Percentiles rank a stretch among this genome's conserved stretches.
These are phyloP conservation scores for Gymnopilus dilepis DNA, from an alignment of 768 basidiomycete genomes.

Conservation along the genomic window DNA sequence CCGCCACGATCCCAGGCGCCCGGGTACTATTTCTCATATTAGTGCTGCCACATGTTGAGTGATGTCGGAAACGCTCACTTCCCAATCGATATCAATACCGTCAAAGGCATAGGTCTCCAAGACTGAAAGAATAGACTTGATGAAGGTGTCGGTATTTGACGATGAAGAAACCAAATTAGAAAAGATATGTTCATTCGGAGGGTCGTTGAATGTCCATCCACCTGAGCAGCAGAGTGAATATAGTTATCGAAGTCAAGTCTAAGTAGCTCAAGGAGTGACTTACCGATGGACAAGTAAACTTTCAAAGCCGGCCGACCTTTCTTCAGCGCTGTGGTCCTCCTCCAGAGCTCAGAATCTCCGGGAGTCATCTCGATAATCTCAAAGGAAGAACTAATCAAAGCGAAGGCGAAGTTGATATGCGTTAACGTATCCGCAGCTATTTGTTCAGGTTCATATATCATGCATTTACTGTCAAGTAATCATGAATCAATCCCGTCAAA, in stretches of 20 bases:
- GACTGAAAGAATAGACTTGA: slow-evolving; percentile 22
- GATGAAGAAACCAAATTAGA: slow-evolving; percentile 23
- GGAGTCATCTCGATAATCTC: slow-evolving; percentile 28
- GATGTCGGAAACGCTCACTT: slow-evolving; percentile 4
- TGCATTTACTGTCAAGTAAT: slow-evolving; percentile 11
- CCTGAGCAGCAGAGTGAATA: too few species aligned
- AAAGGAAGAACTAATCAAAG: slow-evolving; percentile 26
- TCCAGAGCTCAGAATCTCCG: slow-evolving; percentile 27
- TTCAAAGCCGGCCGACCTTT: slow-evolving; percentile 26
- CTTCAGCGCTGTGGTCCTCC: slow-evolving; percentile 29
- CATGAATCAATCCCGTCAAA: neutral
- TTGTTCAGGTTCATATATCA: slow-evolving; percentile 25
- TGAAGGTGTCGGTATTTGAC: slow-evolving; percentile 24
- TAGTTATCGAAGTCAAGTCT: neutral
- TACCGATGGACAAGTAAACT: slow-evolving; percentile 31
- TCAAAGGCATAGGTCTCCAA: slow-evolving; percentile 34
- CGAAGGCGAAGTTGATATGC: slow-evolving; percentile 34
- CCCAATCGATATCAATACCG: slow-evolving; percentile 31
- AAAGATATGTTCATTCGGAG: slow-evolving; percentile 30
- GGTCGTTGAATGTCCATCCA: slow-evolving; percentile 14
- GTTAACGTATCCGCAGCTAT: slow-evolving; percentile 30
- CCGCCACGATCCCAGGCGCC: slow-evolving; percentile 31
- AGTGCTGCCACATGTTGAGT: neutral
- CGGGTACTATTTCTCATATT: slow-evolving; percentile 23
- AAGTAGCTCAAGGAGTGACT: neutral